These are phyloP conservation scores for Bolboschoenus planiculmis DNA, from an alignment of 176 grass and related monocot genomes.

Conservation along the genomic window DNA sequence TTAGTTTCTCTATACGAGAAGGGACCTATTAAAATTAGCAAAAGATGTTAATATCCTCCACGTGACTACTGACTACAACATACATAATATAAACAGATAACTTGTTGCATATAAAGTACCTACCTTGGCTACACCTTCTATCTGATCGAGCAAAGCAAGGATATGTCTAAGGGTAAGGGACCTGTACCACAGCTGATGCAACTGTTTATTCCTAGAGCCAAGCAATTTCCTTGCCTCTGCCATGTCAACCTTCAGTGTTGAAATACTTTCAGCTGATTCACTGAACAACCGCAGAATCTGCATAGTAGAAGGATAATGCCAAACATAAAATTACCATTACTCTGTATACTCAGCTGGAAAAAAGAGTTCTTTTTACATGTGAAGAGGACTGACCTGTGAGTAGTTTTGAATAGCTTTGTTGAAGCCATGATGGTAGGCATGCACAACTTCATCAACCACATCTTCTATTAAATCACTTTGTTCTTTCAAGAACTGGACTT, in stretches of 20 bases:
- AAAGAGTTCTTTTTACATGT: not conserved
- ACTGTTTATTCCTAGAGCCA: conserved; percentile 78
- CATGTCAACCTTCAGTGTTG: conserved; percentile 84
- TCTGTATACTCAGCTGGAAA: not conserved
- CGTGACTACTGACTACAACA: not conserved
- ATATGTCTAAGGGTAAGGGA: conserved; percentile 84
- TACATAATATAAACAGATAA: conserved; percentile 6
- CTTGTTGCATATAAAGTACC: conserved; percentile 12
- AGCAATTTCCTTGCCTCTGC: conserved; percentile 74
- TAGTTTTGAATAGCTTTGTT: conserved; percentile 99
- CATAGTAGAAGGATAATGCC: not conserved
- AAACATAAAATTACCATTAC: conserved; percentile 17
- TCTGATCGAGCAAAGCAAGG: conserved; percentile 73
- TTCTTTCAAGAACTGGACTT: conserved; percentile 93
- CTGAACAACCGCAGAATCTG: conserved; percentile 92
- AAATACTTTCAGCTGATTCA: conserved; percentile 81
- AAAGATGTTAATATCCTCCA: not conserved
- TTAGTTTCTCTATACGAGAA: conserved; percentile 82
- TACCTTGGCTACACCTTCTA: conserved; percentile 92
- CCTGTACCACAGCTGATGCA: conserved; percentile 87
- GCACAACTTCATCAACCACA: conserved; percentile 89
- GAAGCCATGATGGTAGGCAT: conserved; percentile 96
- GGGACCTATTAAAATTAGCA: conserved; percentile 57
- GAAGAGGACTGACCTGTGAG: conserved; percentile 46
- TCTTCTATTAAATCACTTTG: conserved; percentile 91